These are phyloP conservation scores for Picea mariana DNA, from an alignment of 83 land plant species.

Conservation along the genomic window DNA sequence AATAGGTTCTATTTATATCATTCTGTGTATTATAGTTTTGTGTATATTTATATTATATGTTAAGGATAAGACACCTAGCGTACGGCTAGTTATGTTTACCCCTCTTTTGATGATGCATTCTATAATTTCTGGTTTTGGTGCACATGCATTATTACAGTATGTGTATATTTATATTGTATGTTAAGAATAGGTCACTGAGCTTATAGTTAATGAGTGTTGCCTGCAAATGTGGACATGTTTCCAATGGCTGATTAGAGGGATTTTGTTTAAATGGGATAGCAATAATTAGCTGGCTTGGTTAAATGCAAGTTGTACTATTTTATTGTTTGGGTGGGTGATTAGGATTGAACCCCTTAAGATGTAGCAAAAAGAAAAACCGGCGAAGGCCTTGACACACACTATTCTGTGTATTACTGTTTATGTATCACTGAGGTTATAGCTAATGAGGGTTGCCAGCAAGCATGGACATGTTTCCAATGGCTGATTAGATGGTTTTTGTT, in stretches of 20 bases:
- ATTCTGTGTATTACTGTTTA: too few species aligned
- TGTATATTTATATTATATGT: too few species aligned
- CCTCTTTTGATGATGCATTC: too few species aligned
- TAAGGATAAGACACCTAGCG: too few species aligned
- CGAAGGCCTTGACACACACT: too few species aligned
- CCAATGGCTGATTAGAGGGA: neutral
- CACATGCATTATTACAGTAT: neutral
- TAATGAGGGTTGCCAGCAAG: neutral
- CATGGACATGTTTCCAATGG: neutral
- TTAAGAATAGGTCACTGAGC: neutral
- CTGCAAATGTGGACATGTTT: neutral
- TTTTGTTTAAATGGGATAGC: neutral
- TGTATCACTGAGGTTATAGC: neutral
- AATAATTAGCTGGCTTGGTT: neutral
- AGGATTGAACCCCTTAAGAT: too few species aligned
- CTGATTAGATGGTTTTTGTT: neutral
- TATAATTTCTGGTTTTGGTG: neutral
- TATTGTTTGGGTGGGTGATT: neutral
- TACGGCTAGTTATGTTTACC: neutral
- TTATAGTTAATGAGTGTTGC: neutral
- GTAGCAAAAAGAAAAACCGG: too few species aligned
- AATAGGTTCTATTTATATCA: too few species aligned
- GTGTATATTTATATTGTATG: neutral
- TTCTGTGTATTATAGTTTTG: too few species aligned
- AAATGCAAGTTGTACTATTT: conserved; percentile 4